A percentile compares a stretch with the other conserved stretches of the same genome.
Evolutionary conservation across 768 basidiomycete species (phyloP).

Genomic region (Boletellus sp.): DNA sequence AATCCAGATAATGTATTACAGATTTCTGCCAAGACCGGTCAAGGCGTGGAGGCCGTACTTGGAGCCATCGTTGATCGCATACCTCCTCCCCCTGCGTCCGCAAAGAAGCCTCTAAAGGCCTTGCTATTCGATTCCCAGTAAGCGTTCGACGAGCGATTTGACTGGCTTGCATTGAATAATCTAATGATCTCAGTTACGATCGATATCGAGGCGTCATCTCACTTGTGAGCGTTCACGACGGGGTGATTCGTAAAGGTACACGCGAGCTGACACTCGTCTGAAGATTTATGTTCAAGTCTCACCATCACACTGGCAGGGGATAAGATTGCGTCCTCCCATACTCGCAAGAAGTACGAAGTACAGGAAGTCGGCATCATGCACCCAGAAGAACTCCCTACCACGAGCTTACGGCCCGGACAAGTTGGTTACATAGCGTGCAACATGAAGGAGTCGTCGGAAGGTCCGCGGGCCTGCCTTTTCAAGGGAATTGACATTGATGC

Average conservation of each 20-base stretch:
- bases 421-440: conserved; percentile 91
- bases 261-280: background rate
- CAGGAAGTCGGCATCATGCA: conserved; percentile 86
- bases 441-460: conserved; percentile 96
- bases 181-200: conserved; percentile 65
- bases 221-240: conserved; percentile 76
- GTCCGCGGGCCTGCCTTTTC: conserved; percentile 35
- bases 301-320: conserved; percentile 55
- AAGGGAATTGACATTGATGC: background rate
- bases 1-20: conserved; percentile 67
- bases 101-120: conserved; percentile 63
- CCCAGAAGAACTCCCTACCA: conserved; percentile 81
- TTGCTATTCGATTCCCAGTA: conserved; percentile 93
- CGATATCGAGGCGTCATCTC: conserved; percentile 95
- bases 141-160: conserved; percentile 24
- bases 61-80: conserved; percentile 78
- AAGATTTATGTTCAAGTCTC: background rate
- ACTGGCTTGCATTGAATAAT: conserved; percentile 8
- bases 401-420: conserved; percentile 67
- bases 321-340: conserved; percentile 80
- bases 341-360: conserved; percentile 85
- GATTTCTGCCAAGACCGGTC: conserved; percentile 92
- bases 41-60: conserved; percentile 75
- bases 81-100: conserved; percentile 67
- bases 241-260: conserved; percentile 76